Evolutionary conservation across 768 basidiomycete genomes (phyloP), one percentile per base, ranked within the genome.

Genomic region (Lentinula detonsa): DNA sequence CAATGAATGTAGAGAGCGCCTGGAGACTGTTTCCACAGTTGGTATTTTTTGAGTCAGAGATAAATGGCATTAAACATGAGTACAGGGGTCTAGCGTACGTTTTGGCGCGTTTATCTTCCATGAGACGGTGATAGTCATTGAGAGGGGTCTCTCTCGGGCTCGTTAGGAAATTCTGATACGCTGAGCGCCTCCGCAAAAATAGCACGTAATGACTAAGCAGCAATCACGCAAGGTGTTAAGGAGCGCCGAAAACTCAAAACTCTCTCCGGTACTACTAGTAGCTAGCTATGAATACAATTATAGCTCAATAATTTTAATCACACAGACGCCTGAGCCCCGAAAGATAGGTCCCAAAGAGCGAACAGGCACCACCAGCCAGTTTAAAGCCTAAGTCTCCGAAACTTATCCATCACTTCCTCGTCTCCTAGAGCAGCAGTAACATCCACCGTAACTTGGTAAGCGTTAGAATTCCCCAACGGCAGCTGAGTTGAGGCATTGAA

Each of bases 51-150:
- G 16, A 35, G 21, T 39, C 15, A 35, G 58, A 59, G 48, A 57
- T 4, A 15, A 57, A 34, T 57, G n/a, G 1, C 7, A 45, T 23
- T 11, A 13, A 34, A 5, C 8, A 57, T 28, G 37, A 42, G 13
- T 33, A 59, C 15, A 37, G 7, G 46, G 13, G 8, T 23, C 10
- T 13, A 37, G 48, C 59, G 40, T 60, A 60, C 59, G 59, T 60
- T 50, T 52, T 42, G 59, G 59, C 59, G 59, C 59, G 59, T 52
- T 49, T 60, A 39, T 59, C 58, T 34, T 60, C 59, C 59, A 60
- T 60, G 48, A 39, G 40, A 49, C 23, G 31, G 48, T 50, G 40
- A 52, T 50, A 60, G 59, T 60, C 59, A 60, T 60, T 60, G 59
- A 60, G 55, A 37, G 52, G 18, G 50, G 50, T 33, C 21, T 43